Evolutionary conservation across 768 basidiomycete genomes (phyloP).

Genomic region (Boletus patriciae): DNA sequence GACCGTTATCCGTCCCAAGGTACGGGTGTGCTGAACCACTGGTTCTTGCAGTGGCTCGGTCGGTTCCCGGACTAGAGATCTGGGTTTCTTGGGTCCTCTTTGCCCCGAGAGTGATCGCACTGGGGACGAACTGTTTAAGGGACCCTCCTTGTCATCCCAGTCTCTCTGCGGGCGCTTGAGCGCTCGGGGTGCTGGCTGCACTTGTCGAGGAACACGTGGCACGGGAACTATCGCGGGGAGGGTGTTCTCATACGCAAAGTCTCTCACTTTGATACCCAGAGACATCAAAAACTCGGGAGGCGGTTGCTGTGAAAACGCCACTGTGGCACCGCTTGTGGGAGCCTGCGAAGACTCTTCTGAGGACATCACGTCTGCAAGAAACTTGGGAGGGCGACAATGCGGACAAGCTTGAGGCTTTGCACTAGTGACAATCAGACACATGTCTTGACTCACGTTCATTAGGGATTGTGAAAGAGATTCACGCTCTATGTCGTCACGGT

Average conservation of each 20-base stretch:
- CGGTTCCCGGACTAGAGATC: conserved; percentile 30
- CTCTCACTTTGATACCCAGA: conserved; percentile 46
- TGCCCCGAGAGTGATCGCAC: conserved; percentile 8
- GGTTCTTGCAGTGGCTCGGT: conserved; percentile 38
- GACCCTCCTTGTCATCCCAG: conserved; percentile 31
- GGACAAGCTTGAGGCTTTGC: conserved; percentile 35
- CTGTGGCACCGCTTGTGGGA: conserved; percentile 1
- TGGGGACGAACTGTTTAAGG: conserved; percentile 1
- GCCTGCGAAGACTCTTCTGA: conserved; percentile 22
- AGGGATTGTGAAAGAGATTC: conserved; percentile 25
- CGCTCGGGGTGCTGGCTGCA: conserved; percentile 42
- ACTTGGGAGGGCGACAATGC: conserved; percentile 26
- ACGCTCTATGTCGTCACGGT: conserved; percentile 16
- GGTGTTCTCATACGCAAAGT: conserved; percentile 70
- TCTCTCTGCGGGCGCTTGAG: conserved; percentile 41
- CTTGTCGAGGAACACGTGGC: conserved; percentile 46
- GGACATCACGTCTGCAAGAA: conserved; percentile 7
- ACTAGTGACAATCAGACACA: conserved; percentile 28
- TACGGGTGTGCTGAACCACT: conserved; percentile 14
- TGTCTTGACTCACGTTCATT: conserved; percentile 39
- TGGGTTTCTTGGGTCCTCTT: conserved; percentile 23
- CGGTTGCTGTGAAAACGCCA: conserved; percentile 36
- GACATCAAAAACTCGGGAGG: conserved; percentile 28
- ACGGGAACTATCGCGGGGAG: conserved; percentile 60
- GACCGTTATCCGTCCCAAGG: conserved; percentile 20